Evolutionary conservation across 495 filamentous ascomycete species (phyloP).

Genomic region (Aspergillus hancockii): DNA sequence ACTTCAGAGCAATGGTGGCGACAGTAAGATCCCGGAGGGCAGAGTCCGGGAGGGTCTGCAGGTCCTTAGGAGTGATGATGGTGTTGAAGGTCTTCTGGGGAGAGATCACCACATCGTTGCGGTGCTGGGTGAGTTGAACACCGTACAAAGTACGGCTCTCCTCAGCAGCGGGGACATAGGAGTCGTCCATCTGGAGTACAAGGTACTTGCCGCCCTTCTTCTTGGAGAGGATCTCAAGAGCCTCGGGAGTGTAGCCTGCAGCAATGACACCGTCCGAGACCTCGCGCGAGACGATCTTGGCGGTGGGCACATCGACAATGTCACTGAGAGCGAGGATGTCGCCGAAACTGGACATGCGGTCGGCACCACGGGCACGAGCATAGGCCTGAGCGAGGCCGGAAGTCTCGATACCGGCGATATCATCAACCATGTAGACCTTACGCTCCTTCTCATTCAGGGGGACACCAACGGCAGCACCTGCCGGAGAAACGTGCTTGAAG

Average conservation of each 20-base stretch:
- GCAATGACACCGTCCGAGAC: conserved; percentile 97
- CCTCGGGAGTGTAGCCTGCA: conserved; percentile 78
- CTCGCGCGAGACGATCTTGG: conserved; percentile 95
- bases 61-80: conserved; percentile 82
- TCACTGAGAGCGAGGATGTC: conserved; percentile 94
- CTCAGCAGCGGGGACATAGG: conserved; percentile 71
- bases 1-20: conserved; percentile 95
- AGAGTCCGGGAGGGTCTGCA: conserved; percentile 67
- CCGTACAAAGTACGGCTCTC: conserved; percentile 89
- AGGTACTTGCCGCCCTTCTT: conserved; percentile 99
- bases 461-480: conserved; percentile 90
- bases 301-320: conserved; percentile 83
- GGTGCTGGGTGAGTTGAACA: conserved; percentile 79
- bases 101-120: conserved; percentile 86
- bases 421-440: conserved; percentile 97
- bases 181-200: conserved; percentile 88
- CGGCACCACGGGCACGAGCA: conserved; percentile 88
- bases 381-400: conserved; percentile 91
- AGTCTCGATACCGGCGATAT: conserved; percentile 82
- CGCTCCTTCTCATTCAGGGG: conserved; percentile 82
- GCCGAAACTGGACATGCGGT: conserved; percentile 96
- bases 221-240: conserved; percentile 89
- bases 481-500: conserved; percentile 99
- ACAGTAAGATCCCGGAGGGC: conserved; percentile 90
- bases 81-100: conserved; percentile 79